Conservation (phyloP, 768 basidiomycete genomes). For the Trametes sanguinea region DNA sequence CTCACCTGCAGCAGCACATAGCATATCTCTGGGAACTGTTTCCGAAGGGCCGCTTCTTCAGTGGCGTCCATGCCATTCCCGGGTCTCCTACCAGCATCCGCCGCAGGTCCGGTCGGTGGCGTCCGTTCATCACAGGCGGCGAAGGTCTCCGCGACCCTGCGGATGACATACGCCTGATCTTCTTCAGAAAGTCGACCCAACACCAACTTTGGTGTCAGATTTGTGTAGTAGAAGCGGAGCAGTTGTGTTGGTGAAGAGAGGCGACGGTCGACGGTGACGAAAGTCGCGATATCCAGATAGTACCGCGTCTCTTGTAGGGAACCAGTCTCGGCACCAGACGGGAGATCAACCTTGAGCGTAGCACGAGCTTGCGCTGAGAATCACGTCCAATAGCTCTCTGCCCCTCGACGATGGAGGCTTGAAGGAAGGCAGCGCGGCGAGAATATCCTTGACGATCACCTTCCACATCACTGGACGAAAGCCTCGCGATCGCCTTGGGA, state of each 20-base stretch:
- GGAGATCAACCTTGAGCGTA: constrained; percentile 36
- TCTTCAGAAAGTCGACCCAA: constrained; percentile 47
- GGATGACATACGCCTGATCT: constrained; percentile 49
- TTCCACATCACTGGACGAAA: constrained; percentile 43
- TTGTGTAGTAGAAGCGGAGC: constrained; percentile 52
- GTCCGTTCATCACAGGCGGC: constrained; percentile 37
- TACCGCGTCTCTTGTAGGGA: constrained; percentile 41
- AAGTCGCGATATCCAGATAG: constrained; percentile 50
- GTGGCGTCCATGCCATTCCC: constrained; percentile 24
- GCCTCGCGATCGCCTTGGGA: constrained; percentile 51
- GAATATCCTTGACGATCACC: constrained; percentile 53
- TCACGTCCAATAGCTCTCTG: constrained; percentile 40
- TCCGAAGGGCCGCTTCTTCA: constrained; percentile 39
- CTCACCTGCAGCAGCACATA: constrained; percentile 52
- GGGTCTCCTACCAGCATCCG: constrained; percentile 1
- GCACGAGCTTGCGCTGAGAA: constrained; percentile 42
- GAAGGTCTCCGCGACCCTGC: constrained; percentile 47
- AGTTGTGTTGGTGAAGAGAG: constrained; percentile 47
- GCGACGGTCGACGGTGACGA: constrained; percentile 43
- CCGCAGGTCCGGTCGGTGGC: constrained; percentile 9
- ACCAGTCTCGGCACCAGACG: constrained; percentile 30
- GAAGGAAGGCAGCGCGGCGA: constrained; percentile 53
- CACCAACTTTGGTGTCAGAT: constrained; percentile 46
- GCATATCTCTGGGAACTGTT: constrained; percentile 53
- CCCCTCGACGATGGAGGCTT: constrained; percentile 38